These are phyloP conservation scores for Daldinia sp. DNA, from an alignment of 2,329 filamentous ascomycete species.

Conservation along the genomic window DNA sequence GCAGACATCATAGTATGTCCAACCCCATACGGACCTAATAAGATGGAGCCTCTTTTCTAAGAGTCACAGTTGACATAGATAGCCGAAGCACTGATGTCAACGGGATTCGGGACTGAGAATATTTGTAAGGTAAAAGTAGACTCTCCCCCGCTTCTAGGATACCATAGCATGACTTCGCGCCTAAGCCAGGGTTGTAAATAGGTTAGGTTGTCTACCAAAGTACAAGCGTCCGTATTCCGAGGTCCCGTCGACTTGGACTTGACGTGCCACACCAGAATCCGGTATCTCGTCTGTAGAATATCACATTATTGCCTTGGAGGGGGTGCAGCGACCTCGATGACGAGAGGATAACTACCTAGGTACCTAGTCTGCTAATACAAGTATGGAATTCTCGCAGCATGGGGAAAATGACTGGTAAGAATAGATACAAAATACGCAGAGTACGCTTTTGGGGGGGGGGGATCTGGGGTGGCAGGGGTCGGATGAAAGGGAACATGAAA, in stretches of 20 bases:
- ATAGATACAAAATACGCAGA: slow-evolving; percentile 7
- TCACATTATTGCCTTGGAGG: not conserved
- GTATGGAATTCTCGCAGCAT: slow-evolving; percentile 1
- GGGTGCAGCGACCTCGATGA: not conserved
- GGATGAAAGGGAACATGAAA: slow-evolving; percentile 38
- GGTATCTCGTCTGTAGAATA: not conserved
- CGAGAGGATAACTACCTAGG: not conserved
- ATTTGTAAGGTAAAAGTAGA: slow-evolving; percentile 3
- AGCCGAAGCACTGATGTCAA: slow-evolving; percentile 21
- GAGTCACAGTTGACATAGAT: slow-evolving; percentile 7
- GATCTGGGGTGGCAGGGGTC: slow-evolving; percentile 36
- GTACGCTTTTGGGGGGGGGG: slow-evolving; percentile 29
- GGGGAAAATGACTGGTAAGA: not conserved
- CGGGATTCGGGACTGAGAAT: slow-evolving; percentile 21
- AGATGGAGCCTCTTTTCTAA: not conserved
- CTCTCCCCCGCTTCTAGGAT: slow-evolving; percentile 23
- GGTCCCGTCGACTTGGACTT: not conserved
- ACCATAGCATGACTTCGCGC: slow-evolving; percentile 14
- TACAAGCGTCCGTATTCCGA: not conserved
- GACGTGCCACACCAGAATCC: not conserved
- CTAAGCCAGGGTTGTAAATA: slow-evolving; percentile 14
- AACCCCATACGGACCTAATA: slow-evolving; percentile 9
- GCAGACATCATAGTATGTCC: slow-evolving; percentile 12
- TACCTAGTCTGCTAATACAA: no score
- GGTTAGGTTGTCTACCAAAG: not conserved